Conservation (phyloP, 2,329 filamentous ascomycete species). For the Monosporascus ibericus region DNA sequence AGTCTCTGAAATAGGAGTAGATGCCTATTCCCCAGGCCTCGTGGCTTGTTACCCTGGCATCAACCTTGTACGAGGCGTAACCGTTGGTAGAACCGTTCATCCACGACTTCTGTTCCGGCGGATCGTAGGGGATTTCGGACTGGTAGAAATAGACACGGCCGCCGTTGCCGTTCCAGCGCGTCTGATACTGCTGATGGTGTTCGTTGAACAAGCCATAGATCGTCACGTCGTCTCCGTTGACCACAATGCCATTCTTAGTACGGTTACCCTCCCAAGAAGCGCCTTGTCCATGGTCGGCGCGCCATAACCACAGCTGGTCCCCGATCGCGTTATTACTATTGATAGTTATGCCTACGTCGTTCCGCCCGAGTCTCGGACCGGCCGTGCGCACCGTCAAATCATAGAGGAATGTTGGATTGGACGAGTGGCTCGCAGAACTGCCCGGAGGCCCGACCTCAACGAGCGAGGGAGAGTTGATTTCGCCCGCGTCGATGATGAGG, state of each 20-base stretch:
- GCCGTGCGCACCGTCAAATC: constrained; percentile 27
- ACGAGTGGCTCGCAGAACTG: constrained; percentile 15
- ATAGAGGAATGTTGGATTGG: constrained; percentile 26
- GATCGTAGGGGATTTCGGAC: constrained; percentile 28
- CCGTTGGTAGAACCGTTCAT: constrained; percentile 21
- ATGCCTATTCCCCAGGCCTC: constrained; percentile 28
- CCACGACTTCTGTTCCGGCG: constrained; percentile 24
- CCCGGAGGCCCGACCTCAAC: constrained; percentile 22
- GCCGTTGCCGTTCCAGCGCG: constrained; percentile 25
- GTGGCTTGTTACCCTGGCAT: constrained; percentile 20
- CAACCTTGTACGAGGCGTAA: constrained; percentile 28
- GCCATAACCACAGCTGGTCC: constrained; percentile 29
- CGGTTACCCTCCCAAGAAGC: constrained; percentile 24
- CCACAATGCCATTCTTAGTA: constrained; percentile 23
- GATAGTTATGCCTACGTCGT: constrained; percentile 23
- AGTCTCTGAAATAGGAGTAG: constrained; percentile 29
- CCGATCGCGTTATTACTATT: constrained; percentile 25
- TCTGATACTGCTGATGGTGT: constrained; percentile 27
- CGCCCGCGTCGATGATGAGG: constrained; percentile 25
- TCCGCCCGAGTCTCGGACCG: constrained; percentile 16
- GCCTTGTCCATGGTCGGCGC: constrained; percentile 25
- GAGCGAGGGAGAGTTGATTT: constrained; percentile 18
- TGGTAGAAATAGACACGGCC: constrained; percentile 29
- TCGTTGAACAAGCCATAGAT: constrained; percentile 29
- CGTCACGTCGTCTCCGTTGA: constrained; percentile 25